Conservation (phyloP, 805 yeast species). For the Ogataea glucozyma region DNA sequence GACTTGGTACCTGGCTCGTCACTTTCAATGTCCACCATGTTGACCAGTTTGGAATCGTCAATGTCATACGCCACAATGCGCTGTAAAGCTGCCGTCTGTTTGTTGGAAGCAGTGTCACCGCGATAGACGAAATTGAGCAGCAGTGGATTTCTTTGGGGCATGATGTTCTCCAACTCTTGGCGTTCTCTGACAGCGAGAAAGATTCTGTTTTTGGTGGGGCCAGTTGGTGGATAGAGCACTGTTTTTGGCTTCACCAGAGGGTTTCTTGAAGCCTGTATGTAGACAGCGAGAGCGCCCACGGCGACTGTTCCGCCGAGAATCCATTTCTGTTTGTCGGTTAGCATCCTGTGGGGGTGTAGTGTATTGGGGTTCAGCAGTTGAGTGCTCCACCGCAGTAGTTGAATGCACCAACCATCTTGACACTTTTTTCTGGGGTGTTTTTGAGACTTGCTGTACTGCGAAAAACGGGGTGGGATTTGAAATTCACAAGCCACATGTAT, state of each 20-base stretch:
- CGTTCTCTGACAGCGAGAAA: constrained; percentile 56
- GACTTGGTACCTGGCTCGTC: constrained; percentile 66
- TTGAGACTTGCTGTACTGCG: no score
- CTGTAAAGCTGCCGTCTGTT: constrained; percentile 62
- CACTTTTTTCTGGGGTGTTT: background rate
- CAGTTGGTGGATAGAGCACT: constrained; percentile 40
- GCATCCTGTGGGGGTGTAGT: background rate
- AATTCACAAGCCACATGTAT: no score
- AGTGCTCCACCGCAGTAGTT: no score
- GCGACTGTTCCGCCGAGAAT: constrained; percentile 31
- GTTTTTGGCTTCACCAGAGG: constrained; percentile 33
- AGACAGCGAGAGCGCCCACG: constrained; percentile 28
- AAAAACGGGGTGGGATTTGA: no score
- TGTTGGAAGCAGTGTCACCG: constrained; percentile 63
- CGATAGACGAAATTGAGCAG: constrained; percentile 69
- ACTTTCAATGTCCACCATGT: constrained; percentile 69
- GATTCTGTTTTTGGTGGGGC: constrained; percentile 38
- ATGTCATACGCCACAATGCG: constrained; percentile 50
- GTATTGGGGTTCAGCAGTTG: no score
- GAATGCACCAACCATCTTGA: no score
- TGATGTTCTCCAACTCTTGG: constrained; percentile 56
- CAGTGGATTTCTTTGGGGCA: constrained; percentile 59
- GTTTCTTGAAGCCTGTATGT: constrained; percentile 27
- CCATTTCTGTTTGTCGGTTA: constrained; percentile 34
- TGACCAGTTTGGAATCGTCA: constrained; percentile 42